Evolutionary conservation across 208 protist species (phyloP).

Genomic region (Leishmania braziliensis): DNA sequence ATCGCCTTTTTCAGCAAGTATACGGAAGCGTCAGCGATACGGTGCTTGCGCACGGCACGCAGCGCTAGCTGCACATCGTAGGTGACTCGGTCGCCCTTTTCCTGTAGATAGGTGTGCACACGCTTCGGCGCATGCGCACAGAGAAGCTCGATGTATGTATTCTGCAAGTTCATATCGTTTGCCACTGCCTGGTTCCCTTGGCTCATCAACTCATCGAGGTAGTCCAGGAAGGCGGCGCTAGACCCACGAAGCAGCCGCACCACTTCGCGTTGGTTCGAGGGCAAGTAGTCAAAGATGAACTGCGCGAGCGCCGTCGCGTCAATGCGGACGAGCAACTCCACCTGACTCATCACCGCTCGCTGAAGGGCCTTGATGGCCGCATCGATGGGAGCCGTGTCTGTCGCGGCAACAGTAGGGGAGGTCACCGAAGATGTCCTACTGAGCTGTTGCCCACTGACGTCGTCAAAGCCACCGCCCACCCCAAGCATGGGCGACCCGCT

Average conservation of each 20-base stretch:
- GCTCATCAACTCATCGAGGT: constrained; percentile 72
- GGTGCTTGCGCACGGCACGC: constrained; percentile 45
- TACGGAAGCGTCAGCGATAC: constrained; percentile 60
- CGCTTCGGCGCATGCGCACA: constrained; percentile 55
- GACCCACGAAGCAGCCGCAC: constrained; percentile 64
- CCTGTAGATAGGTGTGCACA: constrained; percentile 65
- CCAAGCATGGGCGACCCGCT: neutral
- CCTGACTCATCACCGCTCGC: constrained; percentile 57
- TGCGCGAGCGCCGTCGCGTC: constrained; percentile 66
- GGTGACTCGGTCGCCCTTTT: constrained; percentile 42
- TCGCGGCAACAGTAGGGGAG: neutral
- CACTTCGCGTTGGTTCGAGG: constrained; percentile 67
- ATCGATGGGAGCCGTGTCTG: neutral
- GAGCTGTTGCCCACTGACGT: neutral
- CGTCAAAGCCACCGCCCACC: neutral
- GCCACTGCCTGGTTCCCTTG: constrained; percentile 45
- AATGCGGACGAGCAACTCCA: constrained; percentile 53
- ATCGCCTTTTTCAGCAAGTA: constrained; percentile 67
- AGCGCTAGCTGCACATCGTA: constrained; percentile 75
- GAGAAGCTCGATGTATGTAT: constrained; percentile 84
- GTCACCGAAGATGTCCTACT: neutral
- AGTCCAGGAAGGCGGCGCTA: constrained; percentile 65
- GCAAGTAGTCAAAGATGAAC: constrained; percentile 76
- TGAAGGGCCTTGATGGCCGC: constrained; percentile 35
- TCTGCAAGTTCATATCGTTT: constrained; percentile 70